phyloP scores from a whole-genome alignment of 371 early-diverging fungal genomes.

The Mucor irregularis region DNA sequence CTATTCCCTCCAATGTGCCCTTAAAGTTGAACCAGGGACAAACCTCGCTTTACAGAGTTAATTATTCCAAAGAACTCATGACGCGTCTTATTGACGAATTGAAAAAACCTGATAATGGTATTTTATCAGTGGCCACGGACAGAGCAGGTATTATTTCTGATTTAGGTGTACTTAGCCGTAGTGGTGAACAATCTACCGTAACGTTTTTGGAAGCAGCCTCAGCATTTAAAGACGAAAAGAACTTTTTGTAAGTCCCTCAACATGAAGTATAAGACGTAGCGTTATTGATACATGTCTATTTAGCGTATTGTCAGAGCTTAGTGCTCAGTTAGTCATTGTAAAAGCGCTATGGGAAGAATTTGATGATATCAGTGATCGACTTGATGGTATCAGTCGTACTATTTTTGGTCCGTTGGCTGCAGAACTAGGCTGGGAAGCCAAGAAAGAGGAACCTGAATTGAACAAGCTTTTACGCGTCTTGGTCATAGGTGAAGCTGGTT shows the following conservation, averaged over 20 bases:
- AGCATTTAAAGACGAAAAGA: constrained; percentile 60
- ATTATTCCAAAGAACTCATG: constrained; percentile 55
- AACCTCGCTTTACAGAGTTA: constrained; percentile 68
- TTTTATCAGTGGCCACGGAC: constrained; percentile 47
- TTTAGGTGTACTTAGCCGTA: constrained; percentile 60
- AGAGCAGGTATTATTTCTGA: constrained; percentile 68
- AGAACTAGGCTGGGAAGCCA: constrained; percentile 61
- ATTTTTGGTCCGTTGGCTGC: constrained; percentile 52
- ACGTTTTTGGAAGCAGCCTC: constrained; percentile 62
- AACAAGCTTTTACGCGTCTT: constrained; percentile 48
- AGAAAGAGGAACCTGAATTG: constrained; percentile 43
- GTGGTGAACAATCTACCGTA: constrained; percentile 62
- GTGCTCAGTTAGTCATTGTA: constrained; percentile 41
- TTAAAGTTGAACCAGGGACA: constrained; percentile 67
- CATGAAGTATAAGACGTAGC: not conserved
- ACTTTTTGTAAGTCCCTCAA: constrained; percentile 52
- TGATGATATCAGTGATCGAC: constrained; percentile 39
- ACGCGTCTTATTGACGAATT: constrained; percentile 40
- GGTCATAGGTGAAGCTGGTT: constrained; percentile 46
- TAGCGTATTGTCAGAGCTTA: constrained; percentile 58
- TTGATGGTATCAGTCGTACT: constrained; percentile 43
- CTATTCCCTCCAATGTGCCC: constrained; percentile 29
- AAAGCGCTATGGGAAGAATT: constrained; percentile 49
- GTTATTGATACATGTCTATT: not conserved
- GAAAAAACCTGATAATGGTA: constrained; percentile 23